A percentile compares a stretch with the other conserved stretches of the same genome.
These are phyloP conservation scores for Mrakia gelida DNA, from an alignment of 768 basidiomycete genomes.

Conservation along the genomic window DNA sequence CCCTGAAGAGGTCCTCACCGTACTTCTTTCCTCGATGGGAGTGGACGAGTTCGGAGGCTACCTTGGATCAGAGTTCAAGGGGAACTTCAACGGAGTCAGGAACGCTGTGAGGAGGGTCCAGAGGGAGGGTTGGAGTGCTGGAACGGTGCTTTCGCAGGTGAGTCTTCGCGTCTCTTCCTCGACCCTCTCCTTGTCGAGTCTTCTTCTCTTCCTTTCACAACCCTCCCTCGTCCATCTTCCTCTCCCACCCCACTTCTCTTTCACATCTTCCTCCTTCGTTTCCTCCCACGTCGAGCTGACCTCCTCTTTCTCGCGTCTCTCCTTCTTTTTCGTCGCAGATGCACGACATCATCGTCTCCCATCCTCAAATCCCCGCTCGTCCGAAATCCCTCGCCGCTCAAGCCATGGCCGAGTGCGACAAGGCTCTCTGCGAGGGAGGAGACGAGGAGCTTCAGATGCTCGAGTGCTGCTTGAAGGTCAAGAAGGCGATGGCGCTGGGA, in stretches of 20 bases:
- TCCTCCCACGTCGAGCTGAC: not conserved
- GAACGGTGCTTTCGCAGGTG: slow-evolving; percentile 84
- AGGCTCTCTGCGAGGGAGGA: slow-evolving; percentile 89
- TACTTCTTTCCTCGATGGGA: slow-evolving; percentile 67
- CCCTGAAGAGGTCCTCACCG: slow-evolving; percentile 64
- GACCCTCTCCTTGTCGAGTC: too few species aligned
- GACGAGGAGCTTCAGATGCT: slow-evolving; percentile 95
- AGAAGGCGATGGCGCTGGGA: slow-evolving; percentile 50
- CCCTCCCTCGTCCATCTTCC: not conserved
- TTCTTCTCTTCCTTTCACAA: not conserved
- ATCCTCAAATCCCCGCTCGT: slow-evolving; percentile 70
- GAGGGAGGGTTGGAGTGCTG: slow-evolving; percentile 86
- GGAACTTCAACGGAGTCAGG: slow-evolving; percentile 53
- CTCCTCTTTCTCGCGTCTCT: not conserved
- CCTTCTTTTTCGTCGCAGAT: slow-evolving; percentile 53
- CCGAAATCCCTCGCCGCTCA: slow-evolving; percentile 78
- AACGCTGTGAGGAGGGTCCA: slow-evolving; percentile 67
- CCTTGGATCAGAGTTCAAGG: slow-evolving; percentile 29
- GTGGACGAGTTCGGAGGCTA: slow-evolving; percentile 53
- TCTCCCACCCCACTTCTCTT: too few species aligned
- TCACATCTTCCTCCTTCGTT: not conserved
- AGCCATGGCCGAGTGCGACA: slow-evolving; percentile 89
- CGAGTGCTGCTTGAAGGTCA: slow-evolving; percentile 74
- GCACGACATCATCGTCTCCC: slow-evolving; percentile 80
- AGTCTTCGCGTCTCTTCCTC: slow-evolving; percentile 34